phyloP scores from a whole-genome alignment of 768 basidiomycete species.

The Gymnopilus dilepis region DNA sequence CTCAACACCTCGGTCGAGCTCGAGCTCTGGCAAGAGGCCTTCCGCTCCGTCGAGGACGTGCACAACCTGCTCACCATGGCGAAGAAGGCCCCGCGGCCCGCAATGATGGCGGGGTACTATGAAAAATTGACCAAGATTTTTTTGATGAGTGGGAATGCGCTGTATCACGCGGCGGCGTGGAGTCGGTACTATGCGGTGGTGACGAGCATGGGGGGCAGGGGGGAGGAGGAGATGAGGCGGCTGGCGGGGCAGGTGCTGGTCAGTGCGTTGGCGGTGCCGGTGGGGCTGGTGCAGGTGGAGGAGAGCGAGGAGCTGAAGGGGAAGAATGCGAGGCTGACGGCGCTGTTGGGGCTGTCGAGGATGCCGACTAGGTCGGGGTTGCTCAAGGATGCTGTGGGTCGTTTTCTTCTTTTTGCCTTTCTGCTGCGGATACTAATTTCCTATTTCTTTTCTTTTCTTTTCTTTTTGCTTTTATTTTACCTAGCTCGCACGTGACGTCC shows the following conservation, averaged over 20 bases:
- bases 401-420: background rate
- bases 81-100: constrained; percentile 89
- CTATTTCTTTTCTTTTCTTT: constrained; percentile 4
- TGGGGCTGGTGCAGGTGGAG: constrained; percentile 56
- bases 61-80: constrained; percentile 94
- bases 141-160: constrained; percentile 90
- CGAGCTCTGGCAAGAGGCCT: constrained; percentile 98
- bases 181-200: constrained; percentile 80
- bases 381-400: constrained; percentile 83
- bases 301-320: constrained; percentile 56
- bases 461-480: constrained; percentile 6
- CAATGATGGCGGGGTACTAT: constrained; percentile 99
- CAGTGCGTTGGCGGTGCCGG: constrained; percentile 91
- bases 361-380: constrained; percentile 88
- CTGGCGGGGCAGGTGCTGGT: constrained; percentile 92
- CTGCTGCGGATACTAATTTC: constrained; percentile 13
- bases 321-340: constrained; percentile 78
- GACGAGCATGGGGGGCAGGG: constrained; percentile 72
- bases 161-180: constrained; percentile 98
- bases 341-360: constrained; percentile 82
- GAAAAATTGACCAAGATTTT: constrained; percentile 98
- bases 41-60: constrained; percentile 97
- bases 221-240: constrained; percentile 77
- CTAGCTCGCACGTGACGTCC: constrained; percentile 81
- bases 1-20: constrained; percentile 96